Percentiles rank a stretch among this genome's conserved stretches.
Conservation (phyloP, 768 basidiomycete genomes). For the Xerocomus potaroensis region DNA sequence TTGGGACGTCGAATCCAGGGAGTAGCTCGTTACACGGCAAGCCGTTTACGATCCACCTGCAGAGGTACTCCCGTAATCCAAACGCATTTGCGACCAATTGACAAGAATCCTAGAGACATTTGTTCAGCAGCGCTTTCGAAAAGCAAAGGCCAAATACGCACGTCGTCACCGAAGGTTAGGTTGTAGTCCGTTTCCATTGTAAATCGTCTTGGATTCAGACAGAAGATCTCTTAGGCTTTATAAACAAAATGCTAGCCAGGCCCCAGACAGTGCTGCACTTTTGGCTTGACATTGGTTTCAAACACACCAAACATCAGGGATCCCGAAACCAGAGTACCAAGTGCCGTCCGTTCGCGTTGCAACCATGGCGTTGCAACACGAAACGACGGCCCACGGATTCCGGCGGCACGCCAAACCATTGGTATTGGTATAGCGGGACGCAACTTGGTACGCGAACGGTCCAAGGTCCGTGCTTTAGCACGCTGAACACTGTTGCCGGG, state of each 20-base stretch:
- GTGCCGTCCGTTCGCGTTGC: slow-evolving; percentile 2
- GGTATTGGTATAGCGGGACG: background rate
- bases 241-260: too few species aligned
- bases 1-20: slow-evolving; percentile 14
- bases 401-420: background rate
- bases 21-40: slow-evolving; percentile 5
- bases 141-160: background rate
- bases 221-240: too few species aligned
- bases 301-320: slow-evolving; percentile 12
- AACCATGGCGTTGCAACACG: background rate
- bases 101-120: slow-evolving; percentile 6
- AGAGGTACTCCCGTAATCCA: background rate
- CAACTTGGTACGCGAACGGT: background rate
- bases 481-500: slow-evolving; percentile 2
- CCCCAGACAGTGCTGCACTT: background rate
- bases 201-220: too few species aligned
- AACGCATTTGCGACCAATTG: slow-evolving; percentile 8
- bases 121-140: background rate
- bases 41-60: slow-evolving; percentile 14
- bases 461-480: background rate
- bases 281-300: slow-evolving; percentile 13
- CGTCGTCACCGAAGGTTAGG: slow-evolving; percentile 10
- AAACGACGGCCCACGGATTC: too few species aligned
- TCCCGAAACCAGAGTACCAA: slow-evolving; percentile 2
- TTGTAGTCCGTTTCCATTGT: slow-evolving; percentile 15